A percentile compares a stretch with the other conserved stretches of the same genome.
phyloP scores from a whole-genome alignment of 139 green algal genomes.

The Chlamydomonas incerta region DNA sequence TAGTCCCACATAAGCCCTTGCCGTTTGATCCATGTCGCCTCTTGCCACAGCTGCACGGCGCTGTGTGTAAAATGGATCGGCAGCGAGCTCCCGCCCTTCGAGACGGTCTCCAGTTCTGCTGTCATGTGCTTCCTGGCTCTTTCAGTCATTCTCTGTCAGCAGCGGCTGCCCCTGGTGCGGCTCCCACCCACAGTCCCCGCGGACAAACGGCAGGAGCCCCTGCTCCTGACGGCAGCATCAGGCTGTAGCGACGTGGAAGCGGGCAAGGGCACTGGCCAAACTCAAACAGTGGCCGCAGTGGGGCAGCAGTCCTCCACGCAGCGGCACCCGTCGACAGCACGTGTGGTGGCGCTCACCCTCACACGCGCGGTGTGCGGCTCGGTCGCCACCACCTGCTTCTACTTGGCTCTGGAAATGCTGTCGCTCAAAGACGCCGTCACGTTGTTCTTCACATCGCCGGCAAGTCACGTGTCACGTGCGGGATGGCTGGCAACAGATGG shows the following conservation, averaged over 20 bases:
- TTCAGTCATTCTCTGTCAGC: background rate
- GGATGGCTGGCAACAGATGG: too few species aligned
- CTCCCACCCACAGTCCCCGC: too few species aligned
- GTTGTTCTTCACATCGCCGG: slow-evolving; percentile 15
- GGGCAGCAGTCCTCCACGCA: too few species aligned
- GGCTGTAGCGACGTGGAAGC: too few species aligned
- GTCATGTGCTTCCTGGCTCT: background rate
- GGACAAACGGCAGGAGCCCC: too few species aligned
- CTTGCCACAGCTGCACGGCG: background rate
- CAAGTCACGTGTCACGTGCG: too few species aligned
- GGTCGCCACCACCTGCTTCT: background rate
- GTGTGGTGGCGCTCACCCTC: background rate
- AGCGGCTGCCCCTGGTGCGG: background rate
- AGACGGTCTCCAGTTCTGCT: background rate
- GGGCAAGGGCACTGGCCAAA: too few species aligned
- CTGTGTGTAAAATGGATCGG: background rate
- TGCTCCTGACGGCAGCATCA: too few species aligned
- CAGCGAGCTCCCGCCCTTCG: background rate
- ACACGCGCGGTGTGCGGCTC: background rate
- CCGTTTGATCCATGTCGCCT: too few species aligned
- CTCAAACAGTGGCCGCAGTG: too few species aligned
- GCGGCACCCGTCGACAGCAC: background rate
- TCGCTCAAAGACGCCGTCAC: slow-evolving; percentile 7
- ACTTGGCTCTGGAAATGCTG: background rate
- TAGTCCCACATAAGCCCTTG: too few species aligned